These are phyloP conservation scores for Plasmodium malariae DNA, from an alignment of 169 alveolate species.

Conservation along the genomic window DNA sequence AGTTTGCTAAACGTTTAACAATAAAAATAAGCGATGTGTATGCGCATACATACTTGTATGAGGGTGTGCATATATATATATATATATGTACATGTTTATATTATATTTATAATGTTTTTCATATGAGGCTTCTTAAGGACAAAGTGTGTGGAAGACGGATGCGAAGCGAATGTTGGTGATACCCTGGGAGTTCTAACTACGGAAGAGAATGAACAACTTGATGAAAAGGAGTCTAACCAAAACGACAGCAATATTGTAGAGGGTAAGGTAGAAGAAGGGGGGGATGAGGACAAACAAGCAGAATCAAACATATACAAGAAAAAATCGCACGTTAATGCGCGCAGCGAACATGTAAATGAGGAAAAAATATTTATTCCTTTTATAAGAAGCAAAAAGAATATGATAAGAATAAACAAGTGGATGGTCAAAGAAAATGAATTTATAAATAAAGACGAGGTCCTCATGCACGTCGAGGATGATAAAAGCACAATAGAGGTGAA, in stretches of 20 bases:
- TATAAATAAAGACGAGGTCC: conserved; percentile 23
- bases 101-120: too few species aligned
- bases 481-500: conserved; percentile 73
- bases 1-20: not conserved
- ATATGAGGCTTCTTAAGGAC: conserved; percentile 45
- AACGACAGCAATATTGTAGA: not conserved
- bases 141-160: conserved; percentile 64
- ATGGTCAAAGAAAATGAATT: conserved; percentile 49
- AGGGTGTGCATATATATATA: not conserved
- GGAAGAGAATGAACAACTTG: conserved; percentile 40
- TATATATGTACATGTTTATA: not conserved
- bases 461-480: conserved; percentile 69
- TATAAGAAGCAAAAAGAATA: conserved; percentile 38
- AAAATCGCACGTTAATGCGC: not conserved
- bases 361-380: conserved; percentile 27
- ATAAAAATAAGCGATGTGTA: not conserved
- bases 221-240: not conserved
- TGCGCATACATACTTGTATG: not conserved
- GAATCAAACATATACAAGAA: not conserved
- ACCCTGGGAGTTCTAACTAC: conserved; percentile 74
- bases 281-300: not conserved
- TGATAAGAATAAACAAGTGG: conserved; percentile 50
- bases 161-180: conserved; percentile 77
- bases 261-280: not conserved
- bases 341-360: not conserved